Evolutionary conservation across 208 protist species (phyloP).

Genomic region (Leishmania lainsoni): DNA sequence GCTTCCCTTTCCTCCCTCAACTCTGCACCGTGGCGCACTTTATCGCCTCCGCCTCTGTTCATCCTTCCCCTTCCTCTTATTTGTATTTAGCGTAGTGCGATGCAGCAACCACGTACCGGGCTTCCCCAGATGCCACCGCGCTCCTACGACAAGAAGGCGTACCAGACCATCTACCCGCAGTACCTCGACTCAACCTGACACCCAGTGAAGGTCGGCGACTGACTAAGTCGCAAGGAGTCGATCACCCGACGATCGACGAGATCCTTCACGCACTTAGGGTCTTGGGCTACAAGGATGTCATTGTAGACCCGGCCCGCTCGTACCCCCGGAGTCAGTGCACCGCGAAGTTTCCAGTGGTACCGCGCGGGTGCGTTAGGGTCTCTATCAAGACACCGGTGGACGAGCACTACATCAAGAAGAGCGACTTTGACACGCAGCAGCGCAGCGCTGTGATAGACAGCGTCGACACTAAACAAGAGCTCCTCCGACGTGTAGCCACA

Average conservation of each 20-base stretch:
- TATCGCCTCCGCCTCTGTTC: neutral
- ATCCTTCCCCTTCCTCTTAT: neutral
- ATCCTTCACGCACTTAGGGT: constrained; percentile 53
- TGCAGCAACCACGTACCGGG: constrained; percentile 10
- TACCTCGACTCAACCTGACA: constrained; percentile 79
- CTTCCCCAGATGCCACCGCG: constrained; percentile 18
- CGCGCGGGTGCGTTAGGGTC: constrained; percentile 78
- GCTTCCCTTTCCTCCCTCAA: constrained; percentile 2
- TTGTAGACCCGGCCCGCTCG: constrained; percentile 51
- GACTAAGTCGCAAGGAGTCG: constrained; percentile 64
- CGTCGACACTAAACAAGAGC: constrained; percentile 74
- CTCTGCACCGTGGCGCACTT: neutral
- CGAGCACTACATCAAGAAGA: constrained; percentile 88
- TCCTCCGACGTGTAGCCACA: constrained; percentile 71
- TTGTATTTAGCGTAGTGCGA: neutral
- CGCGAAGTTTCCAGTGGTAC: constrained; percentile 58
- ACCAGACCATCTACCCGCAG: constrained; percentile 86
- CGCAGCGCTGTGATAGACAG: constrained; percentile 56
- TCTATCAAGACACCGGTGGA: constrained; percentile 73
- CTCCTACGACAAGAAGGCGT: constrained; percentile 66
- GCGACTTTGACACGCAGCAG: constrained; percentile 85
- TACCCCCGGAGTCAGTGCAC: constrained; percentile 70
- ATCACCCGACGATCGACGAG: constrained; percentile 70
- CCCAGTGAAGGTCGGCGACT: constrained; percentile 78
- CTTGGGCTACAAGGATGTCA: constrained; percentile 67